Evolutionary conservation across 306 rosid species (phyloP).

Genomic region (Myrica gale): DNA sequence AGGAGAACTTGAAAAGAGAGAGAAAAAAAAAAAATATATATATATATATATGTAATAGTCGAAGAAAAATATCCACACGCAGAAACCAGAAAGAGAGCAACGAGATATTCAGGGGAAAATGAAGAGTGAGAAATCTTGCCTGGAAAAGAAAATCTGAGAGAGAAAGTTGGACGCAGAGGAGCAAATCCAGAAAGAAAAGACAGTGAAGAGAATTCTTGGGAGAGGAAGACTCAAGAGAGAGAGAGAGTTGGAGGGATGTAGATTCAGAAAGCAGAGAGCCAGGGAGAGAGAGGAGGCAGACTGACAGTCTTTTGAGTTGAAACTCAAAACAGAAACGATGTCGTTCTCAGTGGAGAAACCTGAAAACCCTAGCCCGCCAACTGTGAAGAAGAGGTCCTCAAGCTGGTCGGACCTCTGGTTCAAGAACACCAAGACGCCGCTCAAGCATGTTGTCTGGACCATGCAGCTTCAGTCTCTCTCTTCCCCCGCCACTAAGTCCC

Average conservation of each 20-base stretch:
- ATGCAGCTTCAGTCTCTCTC: slow-evolving; percentile 64
- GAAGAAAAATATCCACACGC: background rate
- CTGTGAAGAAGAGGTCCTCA: slow-evolving; percentile 35
- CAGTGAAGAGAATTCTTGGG: no score
- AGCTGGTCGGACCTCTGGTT: slow-evolving; percentile 74
- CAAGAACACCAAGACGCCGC: slow-evolving; percentile 50
- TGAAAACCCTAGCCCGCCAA: slow-evolving; percentile 31
- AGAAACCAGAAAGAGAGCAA: background rate
- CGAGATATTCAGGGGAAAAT: slow-evolving; percentile 1
- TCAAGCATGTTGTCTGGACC: slow-evolving; percentile 51
- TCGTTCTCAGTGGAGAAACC: slow-evolving; percentile 38
- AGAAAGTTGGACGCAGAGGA: background rate
- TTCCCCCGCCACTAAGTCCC: slow-evolving; percentile 24
- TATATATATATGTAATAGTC: background rate
- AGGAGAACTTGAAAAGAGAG: background rate
- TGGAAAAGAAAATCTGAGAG: no score
- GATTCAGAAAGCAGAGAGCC: no score
- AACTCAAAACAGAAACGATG: slow-evolving; percentile 34
- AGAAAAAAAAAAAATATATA: no score
- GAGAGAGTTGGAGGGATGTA: no score
- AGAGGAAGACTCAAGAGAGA: no score
- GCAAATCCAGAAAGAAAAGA: slow-evolving; percentile 1
- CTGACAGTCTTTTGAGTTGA: no score
- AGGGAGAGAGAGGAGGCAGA: no score
- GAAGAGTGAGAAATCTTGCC: background rate